Percentiles rank a stretch among this genome's conserved stretches.
phyloP scores from a whole-genome alignment of 345 rosid species.

The Hypericum androsaemum region DNA sequence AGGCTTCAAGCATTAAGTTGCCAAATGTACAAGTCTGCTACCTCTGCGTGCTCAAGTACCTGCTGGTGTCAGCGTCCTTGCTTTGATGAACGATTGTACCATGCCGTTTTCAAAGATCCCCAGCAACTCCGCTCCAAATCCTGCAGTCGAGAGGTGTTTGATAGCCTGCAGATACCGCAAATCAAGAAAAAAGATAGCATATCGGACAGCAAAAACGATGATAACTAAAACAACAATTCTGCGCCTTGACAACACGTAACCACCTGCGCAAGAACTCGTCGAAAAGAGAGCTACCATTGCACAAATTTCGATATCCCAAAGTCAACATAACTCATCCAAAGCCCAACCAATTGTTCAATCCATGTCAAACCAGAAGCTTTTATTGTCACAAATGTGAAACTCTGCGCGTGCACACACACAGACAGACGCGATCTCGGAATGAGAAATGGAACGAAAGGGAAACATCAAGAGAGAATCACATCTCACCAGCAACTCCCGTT shows the following conservation, averaged over 20 bases:
- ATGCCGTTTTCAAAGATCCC: slow-evolving; percentile 89
- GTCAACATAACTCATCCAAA: too few species aligned
- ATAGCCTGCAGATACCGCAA: slow-evolving; percentile 48
- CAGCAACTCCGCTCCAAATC: slow-evolving; percentile 94
- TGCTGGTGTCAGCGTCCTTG: slow-evolving; percentile 64
- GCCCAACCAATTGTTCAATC: too few species aligned
- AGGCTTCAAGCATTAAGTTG: background rate
- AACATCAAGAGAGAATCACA: background rate
- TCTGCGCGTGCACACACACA: too few species aligned
- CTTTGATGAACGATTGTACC: slow-evolving; percentile 88
- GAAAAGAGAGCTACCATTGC: too few species aligned
- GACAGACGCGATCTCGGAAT: background rate
- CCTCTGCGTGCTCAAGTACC: slow-evolving; percentile 31
- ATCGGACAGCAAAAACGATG: too few species aligned
- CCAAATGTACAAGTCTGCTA: background rate
- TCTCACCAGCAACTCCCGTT: slow-evolving; percentile 59
- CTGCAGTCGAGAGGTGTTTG: slow-evolving; percentile 91
- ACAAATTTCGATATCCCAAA: too few species aligned
- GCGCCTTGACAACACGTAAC: too few species aligned
- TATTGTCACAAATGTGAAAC: too few species aligned
- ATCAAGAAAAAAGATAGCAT: slow-evolving; percentile 8
- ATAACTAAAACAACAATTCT: too few species aligned
- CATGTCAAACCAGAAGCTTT: too few species aligned
- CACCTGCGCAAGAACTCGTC: too few species aligned
- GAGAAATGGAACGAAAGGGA: background rate